Evolutionary conservation across 768 basidiomycete genomes (phyloP).

Genomic region (Neoboletus subvelutipes): DNA sequence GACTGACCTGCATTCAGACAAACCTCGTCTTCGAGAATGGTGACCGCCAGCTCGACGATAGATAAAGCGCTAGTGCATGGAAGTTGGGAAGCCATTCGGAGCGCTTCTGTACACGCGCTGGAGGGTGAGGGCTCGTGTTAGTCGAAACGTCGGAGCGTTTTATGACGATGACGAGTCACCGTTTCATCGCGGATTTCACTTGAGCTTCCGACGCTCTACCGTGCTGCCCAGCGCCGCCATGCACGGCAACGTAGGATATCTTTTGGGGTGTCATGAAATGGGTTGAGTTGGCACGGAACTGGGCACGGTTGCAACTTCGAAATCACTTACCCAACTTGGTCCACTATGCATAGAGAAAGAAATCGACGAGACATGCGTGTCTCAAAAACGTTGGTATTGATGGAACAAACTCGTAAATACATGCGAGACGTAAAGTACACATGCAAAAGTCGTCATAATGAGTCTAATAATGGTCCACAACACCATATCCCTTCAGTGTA

Average conservation of each 20-base stretch:
- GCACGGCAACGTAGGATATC: slow-evolving; percentile 56
- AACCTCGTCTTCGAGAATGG: slow-evolving; percentile 62
- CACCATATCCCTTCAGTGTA: background rate
- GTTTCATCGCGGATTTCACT: slow-evolving; percentile 55
- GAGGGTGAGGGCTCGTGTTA: background rate
- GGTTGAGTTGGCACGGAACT: background rate
- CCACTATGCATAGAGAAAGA: background rate
- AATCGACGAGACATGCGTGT: background rate
- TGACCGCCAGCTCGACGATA: slow-evolving; percentile 54
- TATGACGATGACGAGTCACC: slow-evolving; percentile 37
- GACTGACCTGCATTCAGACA: slow-evolving; percentile 77
- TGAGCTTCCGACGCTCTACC: slow-evolving; percentile 44
- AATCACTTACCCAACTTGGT: background rate
- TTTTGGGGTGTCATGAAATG: slow-evolving; percentile 9
- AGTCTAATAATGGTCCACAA: background rate
- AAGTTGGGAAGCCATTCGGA: slow-evolving; percentile 22
- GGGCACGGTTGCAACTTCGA: background rate
- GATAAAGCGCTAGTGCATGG: slow-evolving; percentile 36
- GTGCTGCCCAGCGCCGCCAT: slow-evolving; percentile 80
- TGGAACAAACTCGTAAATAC: slow-evolving; percentile 17
- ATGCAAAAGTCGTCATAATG: slow-evolving; percentile 3
- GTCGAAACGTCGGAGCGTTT: background rate
- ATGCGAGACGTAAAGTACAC: slow-evolving; percentile 25
- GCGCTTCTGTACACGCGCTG: slow-evolving; percentile 55
- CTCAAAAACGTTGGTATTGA: slow-evolving; percentile 21